Percentiles rank a stretch among this genome's conserved stretches.
Evolutionary conservation across 2,329 filamentous ascomycete genomes (phyloP).

Genomic region (Cladosporium sp.): DNA sequence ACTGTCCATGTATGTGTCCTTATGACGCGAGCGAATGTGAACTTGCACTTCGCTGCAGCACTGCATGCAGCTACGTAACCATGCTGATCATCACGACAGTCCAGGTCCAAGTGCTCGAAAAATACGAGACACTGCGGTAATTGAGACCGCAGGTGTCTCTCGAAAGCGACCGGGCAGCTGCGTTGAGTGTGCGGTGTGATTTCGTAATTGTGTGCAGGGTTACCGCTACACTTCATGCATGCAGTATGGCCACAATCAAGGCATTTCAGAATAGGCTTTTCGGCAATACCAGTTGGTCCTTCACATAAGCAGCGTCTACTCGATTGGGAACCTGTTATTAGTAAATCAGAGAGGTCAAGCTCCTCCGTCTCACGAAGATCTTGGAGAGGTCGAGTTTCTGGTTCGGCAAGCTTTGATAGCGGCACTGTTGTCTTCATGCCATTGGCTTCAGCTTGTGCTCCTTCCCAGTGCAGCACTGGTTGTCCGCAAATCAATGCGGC

Average conservation of each 20-base stretch:
- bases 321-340: background rate
- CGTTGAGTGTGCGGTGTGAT: background rate
- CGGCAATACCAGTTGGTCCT: slow-evolving; percentile 38
- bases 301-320: slow-evolving; percentile 54
- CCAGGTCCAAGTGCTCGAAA: background rate
- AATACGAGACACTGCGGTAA: slow-evolving; percentile 22
- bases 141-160: slow-evolving; percentile 15
- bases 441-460: background rate
- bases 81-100: background rate
- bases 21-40: slow-evolving; percentile 31
- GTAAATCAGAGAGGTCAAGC: background rate
- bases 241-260: slow-evolving; percentile 51
- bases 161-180: slow-evolving; percentile 17
- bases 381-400: background rate
- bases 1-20: slow-evolving; percentile 38
- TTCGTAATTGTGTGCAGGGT: slow-evolving; percentile 49
- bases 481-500: slow-evolving; percentile 51
- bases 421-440: background rate
- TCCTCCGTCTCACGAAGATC: slow-evolving; percentile 16
- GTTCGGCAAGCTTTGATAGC: background rate
- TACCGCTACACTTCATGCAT: slow-evolving; percentile 51
- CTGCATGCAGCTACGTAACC: slow-evolving; percentile 31
- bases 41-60: slow-evolving; percentile 33
- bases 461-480: background rate
- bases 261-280: slow-evolving; percentile 45